phyloP scores from a whole-genome alignment of 2,329 filamentous ascomycete species.

The Dissoconium aciculare region DNA sequence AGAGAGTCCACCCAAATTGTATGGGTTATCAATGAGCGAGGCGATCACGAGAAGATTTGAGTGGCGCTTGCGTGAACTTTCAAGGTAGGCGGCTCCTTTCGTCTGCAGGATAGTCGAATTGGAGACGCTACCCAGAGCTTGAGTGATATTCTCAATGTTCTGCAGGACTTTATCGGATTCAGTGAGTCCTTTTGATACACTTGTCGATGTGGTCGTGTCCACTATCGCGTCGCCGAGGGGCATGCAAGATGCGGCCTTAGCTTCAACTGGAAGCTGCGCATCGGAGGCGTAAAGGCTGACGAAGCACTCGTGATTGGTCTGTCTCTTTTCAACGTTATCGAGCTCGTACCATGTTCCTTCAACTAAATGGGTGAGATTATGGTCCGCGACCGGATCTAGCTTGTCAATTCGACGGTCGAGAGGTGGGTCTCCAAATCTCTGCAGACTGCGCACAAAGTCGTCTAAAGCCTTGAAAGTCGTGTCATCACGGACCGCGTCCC shows the following conservation, averaged over 20 bases:
- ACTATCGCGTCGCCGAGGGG: conserved; percentile 17
- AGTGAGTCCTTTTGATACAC: no score
- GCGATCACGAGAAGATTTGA: conserved; percentile 32
- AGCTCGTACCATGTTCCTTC: conserved; percentile 32
- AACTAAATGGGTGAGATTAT: conserved; percentile 31
- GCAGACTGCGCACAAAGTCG: conserved; percentile 29
- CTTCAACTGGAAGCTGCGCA: not conserved
- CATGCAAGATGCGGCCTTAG: conserved; percentile 19
- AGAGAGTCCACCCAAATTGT: conserved; percentile 37
- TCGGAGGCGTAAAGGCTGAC: conserved; percentile 22
- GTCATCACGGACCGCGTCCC: conserved; percentile 26
- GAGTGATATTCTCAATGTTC: conserved; percentile 10
- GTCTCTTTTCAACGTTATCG: conserved; percentile 27
- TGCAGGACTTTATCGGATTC: conserved; percentile 6
- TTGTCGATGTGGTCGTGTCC: no score
- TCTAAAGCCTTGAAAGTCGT: conserved; percentile 30
- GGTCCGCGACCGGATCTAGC: conserved; percentile 30
- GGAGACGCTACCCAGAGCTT: conserved; percentile 7
- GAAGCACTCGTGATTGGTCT: conserved; percentile 29
- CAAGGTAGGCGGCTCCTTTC: conserved; percentile 33
- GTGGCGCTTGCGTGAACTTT: conserved; percentile 18
- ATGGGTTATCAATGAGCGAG: conserved; percentile 36
- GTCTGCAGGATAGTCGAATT: conserved; percentile 32
- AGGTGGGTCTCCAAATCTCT: conserved; percentile 28
- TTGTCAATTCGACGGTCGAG: conserved; percentile 25